A percentile compares a stretch with the other conserved stretches of the same genome.
Conservation (phyloP, 1,284 basidiomycete genomes). For the Meripilus lineatus region DNA sequence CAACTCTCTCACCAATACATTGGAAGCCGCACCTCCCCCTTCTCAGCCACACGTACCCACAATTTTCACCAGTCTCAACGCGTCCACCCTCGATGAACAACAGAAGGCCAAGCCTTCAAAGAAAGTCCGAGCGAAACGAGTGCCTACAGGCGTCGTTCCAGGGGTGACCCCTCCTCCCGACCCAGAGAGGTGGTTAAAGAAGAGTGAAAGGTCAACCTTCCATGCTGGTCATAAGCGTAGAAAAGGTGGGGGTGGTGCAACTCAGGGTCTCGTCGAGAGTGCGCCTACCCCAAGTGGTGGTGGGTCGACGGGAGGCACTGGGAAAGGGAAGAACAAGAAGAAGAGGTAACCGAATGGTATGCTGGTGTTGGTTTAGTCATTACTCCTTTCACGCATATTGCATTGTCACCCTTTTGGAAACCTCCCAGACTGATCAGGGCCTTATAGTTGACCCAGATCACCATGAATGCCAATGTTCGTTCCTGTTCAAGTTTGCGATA, state of each 20-base stretch:
- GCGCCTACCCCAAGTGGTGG: constrained; percentile 19
- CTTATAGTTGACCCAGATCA: too few species aligned
- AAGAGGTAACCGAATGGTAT: constrained; percentile 41
- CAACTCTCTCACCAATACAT: constrained; percentile 39
- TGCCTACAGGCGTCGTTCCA: constrained; percentile 66
- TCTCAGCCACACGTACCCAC: constrained; percentile 29
- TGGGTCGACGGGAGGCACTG: constrained; percentile 27
- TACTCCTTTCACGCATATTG: constrained; percentile 6
- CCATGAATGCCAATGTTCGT: too few species aligned
- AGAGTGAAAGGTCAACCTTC: constrained; percentile 63
- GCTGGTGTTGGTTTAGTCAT: too few species aligned
- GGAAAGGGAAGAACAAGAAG: constrained; percentile 46
- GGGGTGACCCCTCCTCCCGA: constrained; percentile 75
- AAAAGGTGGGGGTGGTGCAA: constrained; percentile 52
- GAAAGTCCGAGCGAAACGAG: constrained; percentile 58
- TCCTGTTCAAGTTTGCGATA: too few species aligned
- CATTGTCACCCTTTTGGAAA: too few species aligned
- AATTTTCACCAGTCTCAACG: constrained; percentile 16
- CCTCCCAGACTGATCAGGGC: too few species aligned
- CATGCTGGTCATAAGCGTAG: constrained; percentile 43
- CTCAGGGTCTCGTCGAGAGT: constrained; percentile 50
- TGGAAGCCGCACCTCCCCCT: constrained; percentile 61
- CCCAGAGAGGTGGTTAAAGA: constrained; percentile 81
- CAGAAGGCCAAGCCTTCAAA: constrained; percentile 24
- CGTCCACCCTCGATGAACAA: not conserved